Evolutionary conservation across 2,329 filamentous ascomycete species (phyloP).

Genomic region (Apiospora saccharicola): DNA sequence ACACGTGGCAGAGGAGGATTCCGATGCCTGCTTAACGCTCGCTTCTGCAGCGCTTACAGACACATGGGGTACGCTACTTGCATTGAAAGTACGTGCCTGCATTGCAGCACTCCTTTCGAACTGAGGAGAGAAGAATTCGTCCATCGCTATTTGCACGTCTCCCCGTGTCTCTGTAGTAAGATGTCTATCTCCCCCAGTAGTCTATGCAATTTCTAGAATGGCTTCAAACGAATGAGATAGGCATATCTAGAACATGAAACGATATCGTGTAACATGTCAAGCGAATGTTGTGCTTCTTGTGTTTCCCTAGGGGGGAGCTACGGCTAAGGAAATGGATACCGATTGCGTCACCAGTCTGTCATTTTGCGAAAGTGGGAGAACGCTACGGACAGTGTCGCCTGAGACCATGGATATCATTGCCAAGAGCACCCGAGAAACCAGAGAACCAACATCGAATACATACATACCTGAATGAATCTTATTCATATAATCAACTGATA

Average conservation of each 20-base stretch:
- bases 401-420: no score
- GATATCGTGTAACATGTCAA: not conserved
- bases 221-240: not conserved
- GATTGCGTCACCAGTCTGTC: constrained; percentile 7
- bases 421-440: no score
- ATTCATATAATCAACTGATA: no score
- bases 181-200: not conserved
- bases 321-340: not conserved
- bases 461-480: no score
- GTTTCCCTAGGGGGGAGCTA: not conserved
- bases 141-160: not conserved
- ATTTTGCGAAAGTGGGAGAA: not conserved
- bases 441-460: no score
- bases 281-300: not conserved
- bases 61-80: not conserved
- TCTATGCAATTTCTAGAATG: not conserved
- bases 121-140: no score
- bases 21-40: not conserved
- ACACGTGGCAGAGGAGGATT: constrained; percentile 3
- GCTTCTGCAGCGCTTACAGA: not conserved
- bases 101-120: not conserved
- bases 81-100: not conserved
- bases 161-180: not conserved
- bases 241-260: no score
- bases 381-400: not conserved